Evolutionary conservation across 768 basidiomycete genomes (phyloP).

Genomic region (Leucocoprinus leucothites): DNA sequence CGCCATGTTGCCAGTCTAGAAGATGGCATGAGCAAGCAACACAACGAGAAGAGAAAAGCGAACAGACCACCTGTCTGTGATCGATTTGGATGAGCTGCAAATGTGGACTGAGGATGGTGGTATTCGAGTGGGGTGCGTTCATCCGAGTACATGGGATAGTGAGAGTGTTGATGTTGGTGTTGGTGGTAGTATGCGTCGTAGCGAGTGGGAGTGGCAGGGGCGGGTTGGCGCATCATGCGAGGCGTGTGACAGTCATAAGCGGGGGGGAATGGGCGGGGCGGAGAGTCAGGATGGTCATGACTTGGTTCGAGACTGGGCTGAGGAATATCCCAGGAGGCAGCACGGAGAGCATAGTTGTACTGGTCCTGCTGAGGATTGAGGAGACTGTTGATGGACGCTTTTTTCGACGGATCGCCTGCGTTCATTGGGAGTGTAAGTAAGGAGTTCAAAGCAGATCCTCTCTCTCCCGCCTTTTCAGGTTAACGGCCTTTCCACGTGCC

Average conservation of each 20-base stretch:
- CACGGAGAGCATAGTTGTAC: conserved; percentile 16
- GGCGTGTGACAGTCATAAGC: conserved; percentile 19
- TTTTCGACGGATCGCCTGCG: conserved; percentile 35
- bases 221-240: conserved; percentile 28
- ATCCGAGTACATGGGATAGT: conserved; percentile 48
- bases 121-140: conserved; percentile 51
- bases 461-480: conserved; percentile 4
- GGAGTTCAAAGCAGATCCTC: no score
- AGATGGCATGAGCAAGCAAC: conserved; percentile 15
- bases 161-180: neutral
- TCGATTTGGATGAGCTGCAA: no score
- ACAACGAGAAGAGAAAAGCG: no score
- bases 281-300: conserved; percentile 7
- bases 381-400: conserved; percentile 38
- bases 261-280: conserved; percentile 7
- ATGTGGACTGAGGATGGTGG: conserved; percentile 35
- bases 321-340: conserved; percentile 20
- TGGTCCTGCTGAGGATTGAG: conserved; percentile 33
- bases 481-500: conserved; percentile 1
- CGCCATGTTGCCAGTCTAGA: conserved; percentile 48
- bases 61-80: no score
- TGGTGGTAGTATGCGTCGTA: no score
- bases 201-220: no score
- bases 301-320: no score
- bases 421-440: conserved; percentile 26